Conservation (phyloP, 108 stramenopile genomes). For the Skeletonema potamos region DNA sequence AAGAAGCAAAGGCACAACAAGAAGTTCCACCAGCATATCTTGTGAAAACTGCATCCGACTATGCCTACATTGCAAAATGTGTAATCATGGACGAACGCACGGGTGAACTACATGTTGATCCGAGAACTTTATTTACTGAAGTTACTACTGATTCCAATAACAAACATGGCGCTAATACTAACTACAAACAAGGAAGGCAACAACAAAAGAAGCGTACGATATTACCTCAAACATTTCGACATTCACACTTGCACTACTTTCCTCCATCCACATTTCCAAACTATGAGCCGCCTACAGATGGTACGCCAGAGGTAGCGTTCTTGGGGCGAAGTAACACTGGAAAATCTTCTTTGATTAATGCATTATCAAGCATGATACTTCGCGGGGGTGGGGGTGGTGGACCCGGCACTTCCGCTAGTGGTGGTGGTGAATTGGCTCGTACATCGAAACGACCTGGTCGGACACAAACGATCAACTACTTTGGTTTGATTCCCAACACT, state of each 20-base stretch:
- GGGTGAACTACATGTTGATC: slow-evolving; percentile 41
- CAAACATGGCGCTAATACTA: not conserved
- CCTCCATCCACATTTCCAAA: slow-evolving; percentile 54
- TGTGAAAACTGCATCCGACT: slow-evolving; percentile 27
- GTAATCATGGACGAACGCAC: slow-evolving; percentile 36
- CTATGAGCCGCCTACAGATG: slow-evolving; percentile 52
- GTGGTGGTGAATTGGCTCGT: slow-evolving; percentile 67
- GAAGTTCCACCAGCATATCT: slow-evolving; percentile 35
- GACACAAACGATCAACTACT: slow-evolving; percentile 91
- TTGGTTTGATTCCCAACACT: slow-evolving; percentile 57
- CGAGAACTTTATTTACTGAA: slow-evolving; percentile 30
- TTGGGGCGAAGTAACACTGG: slow-evolving; percentile 95
- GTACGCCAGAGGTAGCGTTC: slow-evolving; percentile 87
- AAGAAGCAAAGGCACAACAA: not conserved
- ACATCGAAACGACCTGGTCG: slow-evolving; percentile 86
- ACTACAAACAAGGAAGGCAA: slow-evolving; percentile 3
- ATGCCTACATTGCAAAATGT: slow-evolving; percentile 41
- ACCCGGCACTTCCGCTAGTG: slow-evolving; percentile 1
- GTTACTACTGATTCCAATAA: not conserved
- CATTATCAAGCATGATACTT: slow-evolving; percentile 44
- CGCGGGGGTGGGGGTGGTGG: slow-evolving; percentile 30
- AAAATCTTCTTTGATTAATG: slow-evolving; percentile 89
- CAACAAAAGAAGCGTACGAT: not conserved
- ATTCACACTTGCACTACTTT: slow-evolving; percentile 56
- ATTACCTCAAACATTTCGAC: slow-evolving; percentile 39